phyloP scores from a whole-genome alignment of 2,329 filamentous ascomycete genomes.

The Ophiostoma australiae region DNA sequence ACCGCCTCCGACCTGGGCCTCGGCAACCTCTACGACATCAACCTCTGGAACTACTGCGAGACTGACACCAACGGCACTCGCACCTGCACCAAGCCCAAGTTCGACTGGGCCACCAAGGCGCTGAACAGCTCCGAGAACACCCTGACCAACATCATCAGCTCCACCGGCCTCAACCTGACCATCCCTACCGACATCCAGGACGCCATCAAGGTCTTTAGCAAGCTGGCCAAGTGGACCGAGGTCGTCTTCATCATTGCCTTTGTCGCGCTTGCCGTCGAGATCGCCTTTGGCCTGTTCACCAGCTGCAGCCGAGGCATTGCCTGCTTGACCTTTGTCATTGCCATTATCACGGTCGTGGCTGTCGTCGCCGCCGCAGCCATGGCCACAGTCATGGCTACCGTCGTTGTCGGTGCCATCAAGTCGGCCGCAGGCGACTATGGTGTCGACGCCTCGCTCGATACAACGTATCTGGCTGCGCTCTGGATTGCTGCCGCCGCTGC shows the following conservation, averaged over 20 bases:
- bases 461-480: conserved; percentile 61
- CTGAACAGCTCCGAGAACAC: conserved; percentile 56
- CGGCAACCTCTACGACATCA: conserved; percentile 72
- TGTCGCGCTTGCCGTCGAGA: conserved; percentile 62
- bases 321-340: conserved; percentile 74
- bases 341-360: conserved; percentile 53
- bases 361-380: conserved; percentile 63
- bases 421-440: conserved; percentile 64
- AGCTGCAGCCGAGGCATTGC: conserved; percentile 78
- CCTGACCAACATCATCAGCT: conserved; percentile 50
- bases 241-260: conserved; percentile 73
- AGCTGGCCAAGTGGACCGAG: conserved; percentile 75
- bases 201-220: conserved; percentile 67
- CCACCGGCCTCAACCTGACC: conserved; percentile 49
- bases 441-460: conserved; percentile 62
- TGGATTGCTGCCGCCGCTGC: conserved; percentile 80
- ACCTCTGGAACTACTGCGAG: conserved; percentile 82
- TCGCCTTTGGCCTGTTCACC: conserved; percentile 74
- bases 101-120: conserved; percentile 71
- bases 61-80: conserved; percentile 52
- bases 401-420: conserved; percentile 66
- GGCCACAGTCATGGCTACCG: conserved; percentile 66
- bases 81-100: conserved; percentile 65
- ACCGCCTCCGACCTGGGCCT: conserved; percentile 58
- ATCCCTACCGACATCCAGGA: conserved; percentile 63